Percentiles rank a stretch among this genome's conserved stretches.
Evolutionary conservation across 1,284 basidiomycete species (phyloP).

Genomic region (Cutaneotrichosporon spelunceum): DNA sequence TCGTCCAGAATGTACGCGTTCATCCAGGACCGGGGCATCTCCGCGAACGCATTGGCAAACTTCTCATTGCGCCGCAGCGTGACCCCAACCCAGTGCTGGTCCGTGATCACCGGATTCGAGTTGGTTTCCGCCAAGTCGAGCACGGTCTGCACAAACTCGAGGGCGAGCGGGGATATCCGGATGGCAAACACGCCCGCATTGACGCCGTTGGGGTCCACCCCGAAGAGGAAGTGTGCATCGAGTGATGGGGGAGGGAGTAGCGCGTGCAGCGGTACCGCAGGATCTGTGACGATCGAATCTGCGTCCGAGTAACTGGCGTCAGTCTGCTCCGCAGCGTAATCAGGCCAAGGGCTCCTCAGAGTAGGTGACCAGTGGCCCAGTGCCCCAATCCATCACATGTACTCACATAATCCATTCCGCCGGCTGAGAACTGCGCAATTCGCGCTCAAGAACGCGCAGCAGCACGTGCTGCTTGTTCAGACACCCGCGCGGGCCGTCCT

Average conservation of each 20-base stretch:
- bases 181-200: slow-evolving; percentile 22
- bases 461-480: slow-evolving; percentile 12
- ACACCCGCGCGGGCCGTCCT: slow-evolving; percentile 1
- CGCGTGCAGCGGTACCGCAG: slow-evolving; percentile 20
- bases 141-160: slow-evolving; percentile 7
- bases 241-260: slow-evolving; percentile 19
- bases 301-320: slow-evolving; percentile 20
- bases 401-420: slow-evolving; percentile 22
- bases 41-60: slow-evolving; percentile 10
- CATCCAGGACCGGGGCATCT: slow-evolving; percentile 23
- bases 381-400: no score
- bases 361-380: no score
- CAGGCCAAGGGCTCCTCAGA: background rate
- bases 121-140: background rate
- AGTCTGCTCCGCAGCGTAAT: background rate
- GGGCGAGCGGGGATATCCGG: slow-evolving; percentile 9
- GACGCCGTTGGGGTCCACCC: slow-evolving; percentile 26
- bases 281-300: slow-evolving; percentile 24
- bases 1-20: slow-evolving; percentile 19
- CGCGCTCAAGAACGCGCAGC: slow-evolving; percentile 1
- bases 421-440: background rate
- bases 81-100: slow-evolving; percentile 11
- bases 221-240: slow-evolving; percentile 17
- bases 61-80: slow-evolving; percentile 8
- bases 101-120: background rate